phyloP scores from a whole-genome alignment of 805 yeast species.

The Candida alai region DNA sequence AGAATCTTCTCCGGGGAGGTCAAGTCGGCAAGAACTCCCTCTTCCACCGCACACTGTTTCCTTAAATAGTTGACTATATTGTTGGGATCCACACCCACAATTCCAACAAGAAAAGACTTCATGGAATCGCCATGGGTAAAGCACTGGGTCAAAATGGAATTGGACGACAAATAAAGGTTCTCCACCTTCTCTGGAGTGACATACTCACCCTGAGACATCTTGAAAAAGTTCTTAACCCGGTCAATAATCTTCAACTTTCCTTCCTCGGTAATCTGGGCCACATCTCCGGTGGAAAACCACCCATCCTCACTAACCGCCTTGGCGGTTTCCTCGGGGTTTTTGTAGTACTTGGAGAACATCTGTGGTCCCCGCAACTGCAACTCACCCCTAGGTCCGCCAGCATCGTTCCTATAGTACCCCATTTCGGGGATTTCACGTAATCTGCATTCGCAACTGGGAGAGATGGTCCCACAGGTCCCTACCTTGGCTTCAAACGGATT shows the following conservation, averaged over 20 bases:
- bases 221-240: slow-evolving; percentile 77
- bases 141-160: slow-evolving; percentile 48
- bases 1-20: slow-evolving; percentile 22
- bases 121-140: slow-evolving; percentile 64
- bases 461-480: slow-evolving; percentile 40
- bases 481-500: slow-evolving; percentile 39
- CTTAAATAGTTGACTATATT: slow-evolving; percentile 21
- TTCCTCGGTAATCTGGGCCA: slow-evolving; percentile 22
- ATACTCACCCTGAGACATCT: slow-evolving; percentile 51
- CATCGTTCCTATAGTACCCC: slow-evolving; percentile 39
- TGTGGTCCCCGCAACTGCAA: slow-evolving; percentile 56
- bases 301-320: slow-evolving; percentile 44
- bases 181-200: slow-evolving; percentile 76
- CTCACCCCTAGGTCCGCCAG: slow-evolving; percentile 45
- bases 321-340: slow-evolving; percentile 46
- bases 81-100: slow-evolving; percentile 55
- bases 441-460: slow-evolving; percentile 49
- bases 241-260: slow-evolving; percentile 63
- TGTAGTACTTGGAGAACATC: slow-evolving; percentile 49
- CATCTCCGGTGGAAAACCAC: slow-evolving; percentile 61
- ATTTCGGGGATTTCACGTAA: slow-evolving; percentile 64
- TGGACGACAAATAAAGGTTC: slow-evolving; percentile 52
- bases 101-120: slow-evolving; percentile 53
- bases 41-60: slow-evolving; percentile 13
- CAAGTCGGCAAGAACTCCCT: slow-evolving; percentile 7